These are phyloP conservation scores for Fagopyrum homotropicum DNA, from an alignment of 148 eudicot species.

Conservation along the genomic window DNA sequence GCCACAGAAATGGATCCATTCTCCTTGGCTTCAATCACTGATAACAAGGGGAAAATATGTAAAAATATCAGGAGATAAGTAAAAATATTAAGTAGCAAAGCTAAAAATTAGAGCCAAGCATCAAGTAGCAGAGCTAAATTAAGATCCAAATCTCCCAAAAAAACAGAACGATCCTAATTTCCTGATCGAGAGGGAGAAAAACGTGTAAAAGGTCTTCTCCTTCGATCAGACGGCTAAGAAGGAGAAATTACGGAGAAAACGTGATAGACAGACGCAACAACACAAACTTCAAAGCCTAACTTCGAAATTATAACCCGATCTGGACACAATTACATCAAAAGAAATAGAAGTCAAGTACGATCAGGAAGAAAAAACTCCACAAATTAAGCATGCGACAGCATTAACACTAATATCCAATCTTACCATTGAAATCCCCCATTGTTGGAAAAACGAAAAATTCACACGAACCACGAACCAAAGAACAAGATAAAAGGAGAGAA, in stretches of 20 bases:
- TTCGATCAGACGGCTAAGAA: background rate
- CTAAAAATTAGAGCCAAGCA: background rate
- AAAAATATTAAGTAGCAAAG: background rate
- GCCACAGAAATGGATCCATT: background rate
- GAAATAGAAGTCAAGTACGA: background rate
- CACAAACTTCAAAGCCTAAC: background rate
- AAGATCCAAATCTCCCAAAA: background rate
- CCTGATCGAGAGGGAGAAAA: background rate
- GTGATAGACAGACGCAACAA: conserved; percentile 5
- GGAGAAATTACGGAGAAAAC: background rate
- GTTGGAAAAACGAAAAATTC: background rate
- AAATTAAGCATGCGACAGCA: conserved; percentile 1
- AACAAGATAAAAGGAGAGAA: background rate
- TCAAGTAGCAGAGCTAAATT: background rate
- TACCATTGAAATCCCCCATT: conserved; percentile 13
- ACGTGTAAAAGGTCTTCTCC: background rate
- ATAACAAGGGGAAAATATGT: background rate
- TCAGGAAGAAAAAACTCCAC: background rate
- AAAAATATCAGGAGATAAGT: background rate
- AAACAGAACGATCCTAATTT: background rate
- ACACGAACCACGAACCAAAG: background rate
- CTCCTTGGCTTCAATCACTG: conserved; percentile 3
- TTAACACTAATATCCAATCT: background rate
- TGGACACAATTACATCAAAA: background rate
- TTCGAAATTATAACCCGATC: background rate